Conservation (phyloP, 805 yeast genomes). For the Candida nemodendra region DNA sequence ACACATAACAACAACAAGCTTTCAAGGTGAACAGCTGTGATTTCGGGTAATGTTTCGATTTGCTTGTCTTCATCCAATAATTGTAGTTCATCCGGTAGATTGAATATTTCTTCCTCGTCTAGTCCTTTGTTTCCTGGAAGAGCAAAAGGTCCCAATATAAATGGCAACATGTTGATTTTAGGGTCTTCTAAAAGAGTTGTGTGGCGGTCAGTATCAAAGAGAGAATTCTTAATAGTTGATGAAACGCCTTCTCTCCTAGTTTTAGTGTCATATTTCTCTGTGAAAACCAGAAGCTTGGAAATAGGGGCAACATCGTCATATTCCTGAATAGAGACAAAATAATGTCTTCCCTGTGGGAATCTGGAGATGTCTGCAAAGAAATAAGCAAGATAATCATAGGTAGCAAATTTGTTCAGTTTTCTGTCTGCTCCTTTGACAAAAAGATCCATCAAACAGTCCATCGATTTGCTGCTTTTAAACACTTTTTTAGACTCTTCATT, state of each 20-base stretch:
- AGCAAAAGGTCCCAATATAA: slow-evolving; percentile 76
- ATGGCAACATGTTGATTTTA: slow-evolving; percentile 73
- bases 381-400: slow-evolving; percentile 79
- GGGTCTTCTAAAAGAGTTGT: slow-evolving; percentile 55
- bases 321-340: slow-evolving; percentile 67
- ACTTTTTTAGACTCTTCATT: slow-evolving; percentile 40
- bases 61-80: slow-evolving; percentile 69
- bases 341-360: slow-evolving; percentile 67
- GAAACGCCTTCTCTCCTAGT: slow-evolving; percentile 91
- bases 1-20: slow-evolving; percentile 77
- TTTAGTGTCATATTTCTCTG: slow-evolving; percentile 74
- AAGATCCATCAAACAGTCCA: slow-evolving; percentile 84
- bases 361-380: slow-evolving; percentile 90
- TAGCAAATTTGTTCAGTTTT: slow-evolving; percentile 66
- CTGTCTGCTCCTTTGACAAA: slow-evolving; percentile 83
- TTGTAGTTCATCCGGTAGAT: slow-evolving; percentile 86
- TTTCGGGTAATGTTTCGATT: slow-evolving; percentile 69
- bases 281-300: slow-evolving; percentile 77
- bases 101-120: slow-evolving; percentile 80
- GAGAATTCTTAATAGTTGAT: slow-evolving; percentile 83
- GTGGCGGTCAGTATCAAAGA: slow-evolving; percentile 78
- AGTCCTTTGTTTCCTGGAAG: slow-evolving; percentile 56
- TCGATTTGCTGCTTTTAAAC: slow-evolving; percentile 56
- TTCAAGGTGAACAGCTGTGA: slow-evolving; percentile 74
- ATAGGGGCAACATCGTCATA: slow-evolving; percentile 79